Conservation (phyloP, 78 protist genomes). For the Guillardia theta region DNA sequence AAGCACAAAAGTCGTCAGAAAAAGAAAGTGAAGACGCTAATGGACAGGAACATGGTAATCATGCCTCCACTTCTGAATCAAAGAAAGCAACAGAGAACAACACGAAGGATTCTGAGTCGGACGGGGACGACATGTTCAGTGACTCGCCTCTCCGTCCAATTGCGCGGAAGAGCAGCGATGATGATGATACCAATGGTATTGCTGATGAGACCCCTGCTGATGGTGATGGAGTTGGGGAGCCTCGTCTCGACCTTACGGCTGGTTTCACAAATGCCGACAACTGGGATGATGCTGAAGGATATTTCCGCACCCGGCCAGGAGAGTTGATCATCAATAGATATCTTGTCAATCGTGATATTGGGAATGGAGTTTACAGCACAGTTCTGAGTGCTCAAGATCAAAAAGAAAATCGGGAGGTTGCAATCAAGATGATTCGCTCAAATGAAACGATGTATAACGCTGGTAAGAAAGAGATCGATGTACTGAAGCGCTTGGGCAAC, state of each 20-base stretch:
- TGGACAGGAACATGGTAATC: no score
- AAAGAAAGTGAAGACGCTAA: no score
- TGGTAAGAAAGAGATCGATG: conserved; percentile 74
- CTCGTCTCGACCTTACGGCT: neutral
- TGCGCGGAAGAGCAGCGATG: neutral
- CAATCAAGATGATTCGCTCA: conserved; percentile 82
- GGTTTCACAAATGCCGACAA: conserved; percentile 58
- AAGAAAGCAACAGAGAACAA: no score
- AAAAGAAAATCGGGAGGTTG: conserved; percentile 71
- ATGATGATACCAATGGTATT: no score
- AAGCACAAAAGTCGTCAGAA: no score
- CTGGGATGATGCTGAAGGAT: conserved; percentile 89
- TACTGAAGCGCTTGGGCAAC: conserved; percentile 52
- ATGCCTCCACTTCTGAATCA: no score
- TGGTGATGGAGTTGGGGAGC: neutral
- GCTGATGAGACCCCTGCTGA: no score
- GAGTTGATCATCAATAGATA: conserved; percentile 18
- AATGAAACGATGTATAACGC: conserved; percentile 68
- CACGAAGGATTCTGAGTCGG: neutral
- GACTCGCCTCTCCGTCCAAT: neutral
- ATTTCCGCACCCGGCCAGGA: conserved; percentile 55
- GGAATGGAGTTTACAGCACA: conserved; percentile 86
- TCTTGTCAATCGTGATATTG: conserved; percentile 50
- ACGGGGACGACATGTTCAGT: conserved; percentile 9
- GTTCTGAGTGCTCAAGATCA: conserved; percentile 81